Evolutionary conservation across 129 eudicot species (phyloP), one percentile per base, ranked within the genome.

Genomic region (Flaveria robusta): DNA sequence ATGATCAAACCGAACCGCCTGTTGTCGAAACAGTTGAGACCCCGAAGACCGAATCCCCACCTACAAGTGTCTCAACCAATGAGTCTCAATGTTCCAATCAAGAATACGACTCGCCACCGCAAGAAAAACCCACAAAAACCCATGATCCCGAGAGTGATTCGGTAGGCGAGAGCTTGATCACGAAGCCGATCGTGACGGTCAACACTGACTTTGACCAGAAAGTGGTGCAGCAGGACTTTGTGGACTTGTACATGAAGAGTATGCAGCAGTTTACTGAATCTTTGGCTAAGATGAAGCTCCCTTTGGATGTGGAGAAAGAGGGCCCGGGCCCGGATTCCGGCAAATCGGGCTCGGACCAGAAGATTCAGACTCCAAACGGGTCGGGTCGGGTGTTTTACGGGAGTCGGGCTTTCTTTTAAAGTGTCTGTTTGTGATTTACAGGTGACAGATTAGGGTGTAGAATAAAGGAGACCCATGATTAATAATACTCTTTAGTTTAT

Each of bases 221-320:
- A 66, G 87, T 94, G 79, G 93, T 87, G 80, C 97, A 94, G 68
- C 99, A 94, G 77, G 99, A 94, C 59, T 85, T 87, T 66, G 97
- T 94, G 84, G 97, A 94, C 78, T 83, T 94, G 89, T 94, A 94
- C 87, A 91, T 94, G 99, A 94, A 94, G 73, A 94, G 99, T 80
- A 94, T 94, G 99, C 99, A 94, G 76, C 97, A 94, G 66, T 94
- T 94, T 77, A 94, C 97, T 4, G 99, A 94, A 62, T 94, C 99
- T 8, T 79, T 94, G 85, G 99, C 99, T 18, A 94, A 91, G 75
- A 94, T 94, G 99, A 91, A 94, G 83, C 96, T 94, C 16, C 99
- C 99, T 0, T 42, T 94, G 97, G 97, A 94, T 45, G 76, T 80
- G 47, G 94, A 83, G 68, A 82, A 78, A 51, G 92, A 88, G 65